Evolutionary conservation across 768 basidiomycete genomes (phyloP), one percentile per base, ranked within the genome.

Genomic region (Boletus rufocinnamomeus): DNA sequence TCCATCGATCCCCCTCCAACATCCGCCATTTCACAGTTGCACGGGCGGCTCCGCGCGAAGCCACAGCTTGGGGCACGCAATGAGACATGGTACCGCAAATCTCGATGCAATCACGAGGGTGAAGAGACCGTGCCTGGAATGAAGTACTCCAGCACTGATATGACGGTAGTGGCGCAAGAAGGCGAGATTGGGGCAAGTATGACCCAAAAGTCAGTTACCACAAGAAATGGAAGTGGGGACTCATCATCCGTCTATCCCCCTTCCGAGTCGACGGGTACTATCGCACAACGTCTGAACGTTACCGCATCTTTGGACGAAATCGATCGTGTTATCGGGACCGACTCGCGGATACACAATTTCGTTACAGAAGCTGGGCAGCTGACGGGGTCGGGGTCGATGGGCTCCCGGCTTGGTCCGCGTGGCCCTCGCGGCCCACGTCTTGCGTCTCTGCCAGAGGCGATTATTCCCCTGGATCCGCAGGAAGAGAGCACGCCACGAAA

Each of bases 1-100:
- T 95, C 93, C 14, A 77, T 97, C 61, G 92, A 95, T 70, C 91
- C 92, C 23, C 88, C 88, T 14, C 86, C 87, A 38, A 75, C 69
- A 43, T 67, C 63, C 38, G 63, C 71, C 41, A 56, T 71, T n/a
- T 65, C 64, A 40, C 66, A 65, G 13, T 38, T 62, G 37, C 60
- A 64, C 8, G 62, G 52, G 16, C 59, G 61, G 19, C 64, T 70
- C 7, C 64, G 58, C 14, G 60, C 57, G 25, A 72, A 68, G 54
- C 68, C 70, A 2, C 66, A 68, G 37, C 53, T 64, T 3, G 61
- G 60, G n/a, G n/a, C 16, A 16, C 66, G 65, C 45, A 69, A 60
- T 46, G 62, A 66, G 48, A 65, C 66, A 10, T 68, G 72, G 71
- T 71, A 72, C 43, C 72, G 66, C 47, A 74, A 72, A 59, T 63